phyloP scores from a whole-genome alignment of 495 filamentous ascomycete genomes.

The Hamigera avellanea region DNA sequence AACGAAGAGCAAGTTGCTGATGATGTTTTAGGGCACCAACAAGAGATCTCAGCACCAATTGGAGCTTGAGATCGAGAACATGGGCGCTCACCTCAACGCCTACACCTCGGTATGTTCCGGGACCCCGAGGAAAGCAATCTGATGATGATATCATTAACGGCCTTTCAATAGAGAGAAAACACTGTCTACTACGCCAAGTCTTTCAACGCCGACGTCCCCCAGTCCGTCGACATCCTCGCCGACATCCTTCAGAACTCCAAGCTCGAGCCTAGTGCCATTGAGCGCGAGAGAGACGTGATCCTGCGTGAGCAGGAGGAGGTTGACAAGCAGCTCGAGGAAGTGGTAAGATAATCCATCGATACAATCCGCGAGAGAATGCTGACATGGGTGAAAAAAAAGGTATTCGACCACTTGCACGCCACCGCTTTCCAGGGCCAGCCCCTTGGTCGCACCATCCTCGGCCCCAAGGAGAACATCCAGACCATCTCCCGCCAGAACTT shows the following conservation, averaged over 20 bases:
- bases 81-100: slow-evolving; percentile 98
- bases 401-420: slow-evolving; percentile 98
- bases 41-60: slow-evolving; percentile 90
- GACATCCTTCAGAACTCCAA: slow-evolving; percentile 99
- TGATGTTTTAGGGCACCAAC: slow-evolving; percentile 60
- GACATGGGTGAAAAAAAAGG: too few species aligned
- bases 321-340: slow-evolving; percentile 98
- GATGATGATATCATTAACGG: slow-evolving; percentile 2
- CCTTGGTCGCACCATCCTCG: slow-evolving; percentile 93
- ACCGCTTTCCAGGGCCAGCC: slow-evolving; percentile 95
- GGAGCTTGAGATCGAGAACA: slow-evolving; percentile 99
- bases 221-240: slow-evolving; percentile 92
- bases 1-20: slow-evolving; percentile 9
- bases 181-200: slow-evolving; percentile 99
- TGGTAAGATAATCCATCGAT: too few species aligned
- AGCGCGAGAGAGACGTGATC: slow-evolving; percentile 96
- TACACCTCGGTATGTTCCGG: slow-evolving; percentile 84
- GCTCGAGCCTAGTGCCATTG: slow-evolving; percentile 83
- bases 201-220: slow-evolving; percentile 93
- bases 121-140: slow-evolving; percentile 6
- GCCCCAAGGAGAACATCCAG: slow-evolving; percentile 95
- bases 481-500: slow-evolving; percentile 88
- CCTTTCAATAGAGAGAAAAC: slow-evolving; percentile 81
- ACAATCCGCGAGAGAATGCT: too few species aligned
- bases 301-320: slow-evolving; percentile 98